Evolutionary conservation across 2,329 filamentous ascomycete genomes (phyloP), one percentile per base, ranked within the genome.

Genomic region (Clathrospora elynae): DNA sequence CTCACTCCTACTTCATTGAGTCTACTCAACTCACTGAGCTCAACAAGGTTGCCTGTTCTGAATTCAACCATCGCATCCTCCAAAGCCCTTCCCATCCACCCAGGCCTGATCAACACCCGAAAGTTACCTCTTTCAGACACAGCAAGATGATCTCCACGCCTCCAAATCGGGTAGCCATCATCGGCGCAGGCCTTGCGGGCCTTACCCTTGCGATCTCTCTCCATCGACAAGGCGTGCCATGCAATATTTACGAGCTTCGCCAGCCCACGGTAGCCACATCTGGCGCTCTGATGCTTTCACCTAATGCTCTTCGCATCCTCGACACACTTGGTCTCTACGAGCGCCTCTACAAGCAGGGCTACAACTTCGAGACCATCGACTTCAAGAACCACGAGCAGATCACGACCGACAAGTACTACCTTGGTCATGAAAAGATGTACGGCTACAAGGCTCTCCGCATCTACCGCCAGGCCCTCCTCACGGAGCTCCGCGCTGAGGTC

Each of bases 271-370:
- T 38, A 17, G 29, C 32, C 17, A 53, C 44, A n/a, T 44, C 51
- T 12, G 81, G 81, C 2, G 79, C 78, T 1, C 69, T 83, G 28
- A 82, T 82, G 78, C 73, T 83, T 3, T 80, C 53, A 11, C 53
- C 53, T 6, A 57, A 57, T 37, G 77, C 78, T 0, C 70, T 84
- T 1, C 71, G 73, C 5, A 71, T 82, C 25, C 72, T 84, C 0
- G 75, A 82, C 46, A 62, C 55, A 0, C 63, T 83, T 0, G 73
- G 68, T 1, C 62, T 81, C 2, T 81, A 80, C 53, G 32, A 71
- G 2, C 66, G 68, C 4, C 64, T 82, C 37, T 61, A 66, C 4
- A 40, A 62, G 0, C 66, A 73, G 7, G 75, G 74, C 20, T 78
- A 73, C 63, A 71, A 76, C 18, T 82, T 82, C 51, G 72, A 79